Base-by-base conservation (phyloP, 371 early-diverging fungal genomes). In the Saksenaea oblongispora region DNA sequence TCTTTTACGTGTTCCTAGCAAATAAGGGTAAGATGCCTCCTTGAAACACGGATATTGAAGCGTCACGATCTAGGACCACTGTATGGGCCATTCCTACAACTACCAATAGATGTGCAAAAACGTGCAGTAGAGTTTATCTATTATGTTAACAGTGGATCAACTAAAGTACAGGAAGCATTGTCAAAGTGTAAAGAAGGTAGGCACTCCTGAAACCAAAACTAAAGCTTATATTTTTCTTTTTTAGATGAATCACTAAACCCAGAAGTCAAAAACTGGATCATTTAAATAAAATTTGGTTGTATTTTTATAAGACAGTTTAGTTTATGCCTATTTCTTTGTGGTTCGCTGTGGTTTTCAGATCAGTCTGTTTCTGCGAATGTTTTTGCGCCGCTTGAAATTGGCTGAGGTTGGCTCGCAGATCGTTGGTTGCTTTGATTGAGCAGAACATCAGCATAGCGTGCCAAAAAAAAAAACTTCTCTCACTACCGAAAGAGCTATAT, bases 111-210 rank as follows among this genome's bases (percentile, higher is more conserved):
- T 39, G 63, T 79, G 0, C 85, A 84, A 64, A 71, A 76, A 27
- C 70, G 82, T 9, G 85, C 83, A 31, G 59, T 84, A 35, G 83
- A 84, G 59, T 81, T 81, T 67, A 73, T 84, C 18, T 72, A 67
- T 59, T 84, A 78, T 66, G 58, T 76, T 0, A 59, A 66, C 64
- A 70, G 68, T 34, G 59, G 60, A 39, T 65, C 74, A 24, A 57
- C 62, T n/a, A 77, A 72, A 26, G 64, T 77, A 53, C 59, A 61
- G 8, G 34, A 41, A 36, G 74, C 78, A 24, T 58, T 76, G 47
- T 17, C 60, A 34, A 59, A 61, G 58, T 72, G 70, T 42, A 61
- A 61, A 53, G 42, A 66, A 10, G 36, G 60, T 34, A 55, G 55
- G 47, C 34, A 14, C 8, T 47, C 55, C 35, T 64, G 47, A 34